Evolutionary conservation across 148 eudicot species (phyloP), one percentile per base, ranked within the genome.

Genomic region (Amaranthus palmeri): DNA sequence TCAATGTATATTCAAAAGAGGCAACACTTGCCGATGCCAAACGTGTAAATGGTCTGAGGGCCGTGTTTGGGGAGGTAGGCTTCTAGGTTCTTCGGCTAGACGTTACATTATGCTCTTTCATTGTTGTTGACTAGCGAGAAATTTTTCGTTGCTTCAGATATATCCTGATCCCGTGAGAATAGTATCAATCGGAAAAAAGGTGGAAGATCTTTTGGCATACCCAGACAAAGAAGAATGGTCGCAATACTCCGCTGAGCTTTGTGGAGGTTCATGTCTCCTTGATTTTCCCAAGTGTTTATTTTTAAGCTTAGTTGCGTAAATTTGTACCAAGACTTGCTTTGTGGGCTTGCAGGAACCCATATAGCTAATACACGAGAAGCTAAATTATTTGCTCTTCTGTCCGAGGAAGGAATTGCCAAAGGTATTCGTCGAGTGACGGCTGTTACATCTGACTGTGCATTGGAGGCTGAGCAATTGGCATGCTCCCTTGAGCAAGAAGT

Each of bases 91-190:
- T 25, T 40, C 57, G 54, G 15, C 40, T 18, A 70, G 65, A 45
- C 63, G 41, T 60, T 46, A 13, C 15, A 51, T 69, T 43, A 2
- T 41, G 14, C 45, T 14, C 52, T 49, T 17, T 10, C 8, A 5
- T 36, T 43, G 36, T 57, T 52, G 36, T 25, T 0, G 12, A 64
- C 48, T 17, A 42, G 47, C 72, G 75, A 53, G 36, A 25, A 25
- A 25, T 0, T 25, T 48, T 15, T 54, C 18, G 9, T 50, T 56
- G 18, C 50, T 84, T 69, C 78, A 95, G 97, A 91, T 92, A 51
- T 95, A 95, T 81, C 99, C 97, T 70, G 99, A 95, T 52, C 99
- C 99, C 9, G 99, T 95, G 17, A 88, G 99, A 72, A 82, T 95
- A 74, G 97, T 95, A 14, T 80, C 99, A 62, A 78, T 95, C 81